Evolutionary conservation across 345 rosid genomes (phyloP).

Genomic region (Cochlearia excelsa): DNA sequence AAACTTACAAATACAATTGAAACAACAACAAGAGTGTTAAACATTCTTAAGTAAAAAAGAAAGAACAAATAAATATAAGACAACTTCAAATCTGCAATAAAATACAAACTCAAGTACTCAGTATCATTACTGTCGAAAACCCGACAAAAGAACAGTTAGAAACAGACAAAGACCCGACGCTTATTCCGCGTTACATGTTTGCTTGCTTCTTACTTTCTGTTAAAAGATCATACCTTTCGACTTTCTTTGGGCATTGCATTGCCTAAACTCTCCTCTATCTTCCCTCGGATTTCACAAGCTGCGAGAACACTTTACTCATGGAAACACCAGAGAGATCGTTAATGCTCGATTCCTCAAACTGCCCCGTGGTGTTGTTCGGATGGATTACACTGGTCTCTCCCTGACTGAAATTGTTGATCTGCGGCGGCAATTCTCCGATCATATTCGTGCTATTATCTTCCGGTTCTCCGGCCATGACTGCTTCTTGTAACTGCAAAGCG

Average conservation of each 20-base stretch:
- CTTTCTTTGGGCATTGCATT: constrained; percentile 6
- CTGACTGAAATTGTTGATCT: constrained; percentile 58
- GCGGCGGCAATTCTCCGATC: constrained; percentile 74
- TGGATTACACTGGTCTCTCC: constrained; percentile 43
- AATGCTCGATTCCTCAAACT: constrained; percentile 46
- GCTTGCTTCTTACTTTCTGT: constrained; percentile 8
- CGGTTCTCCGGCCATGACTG: constrained; percentile 53
- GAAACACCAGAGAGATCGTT: constrained; percentile 72
- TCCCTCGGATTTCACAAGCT: constrained; percentile 86
- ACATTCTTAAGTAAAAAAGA: constrained; percentile 15
- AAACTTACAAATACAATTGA: constrained; percentile 19
- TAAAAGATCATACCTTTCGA: constrained; percentile 3
- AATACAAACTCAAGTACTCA: constrained; percentile 20
- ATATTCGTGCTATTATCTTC: constrained; percentile 79
- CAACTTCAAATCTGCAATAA: constrained; percentile 16
- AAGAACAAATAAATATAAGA: constrained; percentile 29
- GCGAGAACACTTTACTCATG: constrained; percentile 88
- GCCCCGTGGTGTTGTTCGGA: constrained; percentile 36
- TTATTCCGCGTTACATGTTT: constrained; percentile 11
- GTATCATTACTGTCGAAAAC: constrained; percentile 18
- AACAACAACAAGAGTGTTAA: constrained; percentile 5
- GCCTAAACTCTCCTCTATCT: constrained; percentile 37
- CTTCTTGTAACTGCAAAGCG: constrained; percentile 36
- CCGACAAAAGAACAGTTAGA: constrained; percentile 10
- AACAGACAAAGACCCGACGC: constrained; percentile 10